Conservation (phyloP, 225 moss, liverwort and hornwort species). For the Marchantia polymorpha region DNA sequence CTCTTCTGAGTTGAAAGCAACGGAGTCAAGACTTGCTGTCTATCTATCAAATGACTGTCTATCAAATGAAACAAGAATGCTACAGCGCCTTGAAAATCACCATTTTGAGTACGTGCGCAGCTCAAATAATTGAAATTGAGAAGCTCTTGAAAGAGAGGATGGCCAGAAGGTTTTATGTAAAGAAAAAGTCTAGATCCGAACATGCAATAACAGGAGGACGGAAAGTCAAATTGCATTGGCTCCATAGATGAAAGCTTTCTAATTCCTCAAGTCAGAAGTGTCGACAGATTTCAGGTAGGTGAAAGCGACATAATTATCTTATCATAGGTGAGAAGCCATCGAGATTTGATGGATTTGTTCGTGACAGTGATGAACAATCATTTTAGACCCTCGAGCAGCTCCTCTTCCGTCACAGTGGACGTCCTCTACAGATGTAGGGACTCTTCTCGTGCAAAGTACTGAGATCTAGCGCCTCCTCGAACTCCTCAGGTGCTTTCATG, state of each 20-base stretch:
- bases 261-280: slow-evolving; percentile 44
- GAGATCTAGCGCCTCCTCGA: slow-evolving; percentile 7
- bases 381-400: not conserved
- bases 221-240: not conserved
- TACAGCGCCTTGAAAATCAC: slow-evolving; percentile 34
- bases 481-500: not conserved
- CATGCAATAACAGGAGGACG: not conserved
- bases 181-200: not conserved
- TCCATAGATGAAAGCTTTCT: not conserved
- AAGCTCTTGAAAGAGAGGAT: slow-evolving; percentile 16
- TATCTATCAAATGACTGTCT: slow-evolving; percentile 45
- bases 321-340: slow-evolving; percentile 50
- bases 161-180: not conserved
- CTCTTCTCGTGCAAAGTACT: not conserved
- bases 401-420: slow-evolving; percentile 6
- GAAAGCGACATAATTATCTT: slow-evolving; percentile 50
- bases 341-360: not conserved
- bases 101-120: slow-evolving; percentile 43
- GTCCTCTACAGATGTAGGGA: slow-evolving; percentile 1
- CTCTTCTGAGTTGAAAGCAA: slow-evolving; percentile 30
- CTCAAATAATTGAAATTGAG: slow-evolving; percentile 39
- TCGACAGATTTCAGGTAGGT: slow-evolving; percentile 51
- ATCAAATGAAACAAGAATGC: slow-evolving; percentile 44
- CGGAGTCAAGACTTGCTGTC: slow-evolving; percentile 46
- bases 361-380: slow-evolving; percentile 9